A percentile compares a stretch with the other conserved stretches of the same genome.
These are phyloP conservation scores for Amphicarpaea edgeworthii DNA, from an alignment of 306 rosid genomes.

Conservation along the genomic window DNA sequence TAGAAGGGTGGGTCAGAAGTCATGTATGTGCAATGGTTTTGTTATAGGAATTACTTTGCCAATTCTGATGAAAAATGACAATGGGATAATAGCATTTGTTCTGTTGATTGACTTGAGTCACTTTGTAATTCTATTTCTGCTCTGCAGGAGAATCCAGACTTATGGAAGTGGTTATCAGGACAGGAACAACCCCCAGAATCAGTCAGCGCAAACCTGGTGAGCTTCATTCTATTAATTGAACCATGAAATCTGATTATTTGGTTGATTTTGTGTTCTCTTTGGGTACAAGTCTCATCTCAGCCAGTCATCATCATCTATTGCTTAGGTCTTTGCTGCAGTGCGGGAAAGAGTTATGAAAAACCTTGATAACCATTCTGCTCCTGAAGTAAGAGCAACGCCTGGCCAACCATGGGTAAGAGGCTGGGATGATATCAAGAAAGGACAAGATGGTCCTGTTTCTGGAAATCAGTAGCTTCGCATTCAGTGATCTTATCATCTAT, in stretches of 20 bases:
- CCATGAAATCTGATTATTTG: conserved; percentile 20
- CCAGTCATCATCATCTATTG: conserved; percentile 2
- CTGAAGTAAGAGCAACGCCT: conserved; percentile 76
- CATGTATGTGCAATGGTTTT: conserved; percentile 8
- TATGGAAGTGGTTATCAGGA: conserved; percentile 92
- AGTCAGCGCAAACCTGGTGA: conserved; percentile 71
- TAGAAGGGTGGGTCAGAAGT: conserved; percentile 6
- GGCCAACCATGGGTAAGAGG: conserved; percentile 96
- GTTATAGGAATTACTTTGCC: conserved; percentile 16
- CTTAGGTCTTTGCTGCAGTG: conserved; percentile 78
- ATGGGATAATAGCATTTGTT: neutral
- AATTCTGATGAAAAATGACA: conserved; percentile 30
- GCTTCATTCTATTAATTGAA: conserved; percentile 45
- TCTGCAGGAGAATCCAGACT: conserved; percentile 92
- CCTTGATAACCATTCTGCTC: conserved; percentile 73
- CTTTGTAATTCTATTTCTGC: conserved; percentile 27
- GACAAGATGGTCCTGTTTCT: conserved; percentile 63
- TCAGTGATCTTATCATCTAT: conserved; percentile 34
- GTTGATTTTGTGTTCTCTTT: neutral
- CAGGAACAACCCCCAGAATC: conserved; percentile 86
- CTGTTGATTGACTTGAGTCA: conserved; percentile 3
- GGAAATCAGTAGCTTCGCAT: conserved; percentile 75
- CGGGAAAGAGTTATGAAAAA: conserved; percentile 62
- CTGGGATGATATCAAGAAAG: conserved; percentile 91
- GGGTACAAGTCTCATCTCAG: conserved; percentile 41